Conservation (phyloP, 1,284 basidiomycete species). For the Mycosarcoma maydis region DNA sequence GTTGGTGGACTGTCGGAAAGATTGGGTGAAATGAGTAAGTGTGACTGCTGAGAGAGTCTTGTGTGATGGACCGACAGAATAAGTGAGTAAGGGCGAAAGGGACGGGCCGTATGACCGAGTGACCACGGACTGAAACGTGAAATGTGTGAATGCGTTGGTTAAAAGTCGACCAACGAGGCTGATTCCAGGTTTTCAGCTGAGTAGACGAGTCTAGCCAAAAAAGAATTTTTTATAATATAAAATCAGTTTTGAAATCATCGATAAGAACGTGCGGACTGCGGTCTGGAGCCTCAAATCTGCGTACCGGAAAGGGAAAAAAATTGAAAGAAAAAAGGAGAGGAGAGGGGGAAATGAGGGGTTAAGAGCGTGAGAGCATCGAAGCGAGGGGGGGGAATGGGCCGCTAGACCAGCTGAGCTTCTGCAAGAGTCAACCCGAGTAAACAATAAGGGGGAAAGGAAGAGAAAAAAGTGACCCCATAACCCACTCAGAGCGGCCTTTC, state of each 20-base stretch:
- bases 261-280: conserved; percentile 40
- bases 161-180: background rate
- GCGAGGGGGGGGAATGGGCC: background rate
- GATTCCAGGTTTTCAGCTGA: conserved; percentile 1
- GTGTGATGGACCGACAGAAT: background rate
- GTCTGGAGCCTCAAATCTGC: conserved; percentile 20
- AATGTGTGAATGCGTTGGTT: conserved; percentile 1
- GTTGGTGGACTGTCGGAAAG: background rate
- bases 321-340: background rate
- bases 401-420: background rate
- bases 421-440: background rate
- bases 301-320: background rate
- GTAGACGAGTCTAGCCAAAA: no score
- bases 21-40: background rate
- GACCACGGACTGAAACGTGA: conserved; percentile 3
- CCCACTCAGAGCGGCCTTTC: no score
- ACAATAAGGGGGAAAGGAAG: no score
- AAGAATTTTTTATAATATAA: background rate
- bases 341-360: background rate
- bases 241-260: conserved; percentile 30
- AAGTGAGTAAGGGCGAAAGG: background rate
- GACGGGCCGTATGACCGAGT: conserved; percentile 4
- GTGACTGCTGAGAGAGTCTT: background rate
- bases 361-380: background rate
- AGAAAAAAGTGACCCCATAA: no score